Conservation (phyloP, 768 basidiomycete species). For the Pleurotus citrinopileatus region DNA sequence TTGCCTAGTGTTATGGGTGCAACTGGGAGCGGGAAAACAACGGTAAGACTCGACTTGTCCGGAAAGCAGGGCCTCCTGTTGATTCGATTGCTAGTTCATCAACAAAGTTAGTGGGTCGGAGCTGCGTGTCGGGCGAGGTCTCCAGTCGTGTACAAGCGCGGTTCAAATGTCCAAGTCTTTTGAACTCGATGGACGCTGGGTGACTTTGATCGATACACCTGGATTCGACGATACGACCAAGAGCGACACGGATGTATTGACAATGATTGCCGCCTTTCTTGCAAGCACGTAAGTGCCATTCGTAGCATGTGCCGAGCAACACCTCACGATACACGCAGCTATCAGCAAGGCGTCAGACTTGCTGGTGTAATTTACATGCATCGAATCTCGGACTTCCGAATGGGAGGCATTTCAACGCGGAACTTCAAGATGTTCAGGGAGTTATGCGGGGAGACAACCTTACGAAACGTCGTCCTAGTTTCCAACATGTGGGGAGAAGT, state of each 20-base stretch:
- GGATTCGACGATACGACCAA: slow-evolving; percentile 37
- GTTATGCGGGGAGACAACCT: slow-evolving; percentile 38
- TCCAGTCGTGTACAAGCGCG: slow-evolving; percentile 32
- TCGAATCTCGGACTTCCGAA: slow-evolving; percentile 36
- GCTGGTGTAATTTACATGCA: slow-evolving; percentile 43
- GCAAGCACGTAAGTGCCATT: slow-evolving; percentile 10
- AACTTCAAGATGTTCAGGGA: slow-evolving; percentile 45
- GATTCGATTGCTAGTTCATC: slow-evolving; percentile 22
- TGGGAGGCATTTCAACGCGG: slow-evolving; percentile 35
- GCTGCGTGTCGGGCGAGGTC: slow-evolving; percentile 26
- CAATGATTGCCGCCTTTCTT: slow-evolving; percentile 24
- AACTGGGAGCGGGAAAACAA: slow-evolving; percentile 7
- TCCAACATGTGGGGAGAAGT: slow-evolving; percentile 47
- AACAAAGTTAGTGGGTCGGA: slow-evolving; percentile 30
- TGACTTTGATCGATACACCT: slow-evolving; percentile 38
- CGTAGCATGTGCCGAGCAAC: not conserved
- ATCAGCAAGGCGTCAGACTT: slow-evolving; percentile 22
- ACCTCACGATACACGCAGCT: slow-evolving; percentile 12
- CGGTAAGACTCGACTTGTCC: not conserved
- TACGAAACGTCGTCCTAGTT: slow-evolving; percentile 43
- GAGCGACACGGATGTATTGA: slow-evolving; percentile 30
- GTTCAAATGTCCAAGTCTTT: slow-evolving; percentile 24
- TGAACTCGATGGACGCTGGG: slow-evolving; percentile 21
- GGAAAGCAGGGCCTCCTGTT: not conserved
- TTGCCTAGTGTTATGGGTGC: slow-evolving; percentile 4